Conservation (phyloP, 495 filamentous ascomycete genomes). For the Xylaria longipes region DNA sequence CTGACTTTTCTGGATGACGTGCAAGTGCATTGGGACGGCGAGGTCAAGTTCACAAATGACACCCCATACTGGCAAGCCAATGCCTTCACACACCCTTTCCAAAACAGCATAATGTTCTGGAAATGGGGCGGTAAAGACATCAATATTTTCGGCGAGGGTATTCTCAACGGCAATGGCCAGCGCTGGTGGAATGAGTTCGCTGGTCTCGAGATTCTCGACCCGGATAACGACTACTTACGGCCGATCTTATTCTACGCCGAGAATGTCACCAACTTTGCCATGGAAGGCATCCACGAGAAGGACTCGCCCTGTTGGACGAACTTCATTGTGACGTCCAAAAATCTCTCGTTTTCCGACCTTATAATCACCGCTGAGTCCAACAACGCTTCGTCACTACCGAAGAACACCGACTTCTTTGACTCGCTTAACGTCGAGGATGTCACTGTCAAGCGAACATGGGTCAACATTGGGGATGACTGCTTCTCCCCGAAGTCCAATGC, state of each 20-base stretch:
- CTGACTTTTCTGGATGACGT: slow-evolving; percentile 62
- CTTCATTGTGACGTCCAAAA: slow-evolving; percentile 61
- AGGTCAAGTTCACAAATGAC: slow-evolving; percentile 66
- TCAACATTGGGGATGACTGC: slow-evolving; percentile 65
- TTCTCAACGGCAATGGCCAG: slow-evolving; percentile 62
- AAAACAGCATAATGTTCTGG: slow-evolving; percentile 67
- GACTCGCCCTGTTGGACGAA: slow-evolving; percentile 68
- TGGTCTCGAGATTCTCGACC: slow-evolving; percentile 49
- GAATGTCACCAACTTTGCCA: slow-evolving; percentile 60
- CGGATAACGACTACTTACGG: slow-evolving; percentile 58
- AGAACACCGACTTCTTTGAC: slow-evolving; percentile 68
- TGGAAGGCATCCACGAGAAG: slow-evolving; percentile 62
- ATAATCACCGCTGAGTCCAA: slow-evolving; percentile 60
- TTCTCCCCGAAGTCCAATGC: slow-evolving; percentile 67
- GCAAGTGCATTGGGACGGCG: slow-evolving; percentile 63
- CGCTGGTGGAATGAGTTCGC: slow-evolving; percentile 47
- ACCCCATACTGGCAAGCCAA: slow-evolving; percentile 65
- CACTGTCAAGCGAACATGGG: slow-evolving; percentile 54
- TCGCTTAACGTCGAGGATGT: slow-evolving; percentile 56
- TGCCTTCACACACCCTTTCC: slow-evolving; percentile 62
- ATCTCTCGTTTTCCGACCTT: slow-evolving; percentile 59
- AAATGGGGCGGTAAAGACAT: slow-evolving; percentile 64
- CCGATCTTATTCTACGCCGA: slow-evolving; percentile 64
- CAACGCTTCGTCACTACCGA: slow-evolving; percentile 56
- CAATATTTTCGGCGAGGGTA: slow-evolving; percentile 60